Percentiles rank a stretch among this genome's conserved stretches.
These are phyloP conservation scores for Trametes versicolor DNA, from an alignment of 1,284 basidiomycete species.

Conservation along the genomic window DNA sequence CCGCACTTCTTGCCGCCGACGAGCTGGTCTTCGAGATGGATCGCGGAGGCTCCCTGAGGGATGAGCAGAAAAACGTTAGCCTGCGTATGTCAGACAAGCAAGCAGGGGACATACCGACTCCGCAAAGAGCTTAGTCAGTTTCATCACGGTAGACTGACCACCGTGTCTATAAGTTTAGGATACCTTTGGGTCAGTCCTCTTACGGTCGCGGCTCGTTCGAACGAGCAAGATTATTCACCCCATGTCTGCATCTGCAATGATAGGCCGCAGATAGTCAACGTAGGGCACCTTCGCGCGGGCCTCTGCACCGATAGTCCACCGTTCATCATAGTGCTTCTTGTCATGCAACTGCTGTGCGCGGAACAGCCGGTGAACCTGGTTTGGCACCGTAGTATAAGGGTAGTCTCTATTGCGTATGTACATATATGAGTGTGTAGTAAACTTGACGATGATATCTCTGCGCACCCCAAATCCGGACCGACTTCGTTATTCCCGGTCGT, in stretches of 20 bases:
- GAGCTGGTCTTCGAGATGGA: slow-evolving; percentile 93
- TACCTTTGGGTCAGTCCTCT: slow-evolving; percentile 23
- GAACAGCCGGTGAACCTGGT: slow-evolving; percentile 89
- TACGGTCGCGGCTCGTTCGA: neutral
- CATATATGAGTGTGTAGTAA: neutral
- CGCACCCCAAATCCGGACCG: slow-evolving; percentile 95
- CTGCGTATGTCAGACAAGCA: neutral
- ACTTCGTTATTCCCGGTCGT: slow-evolving; percentile 96
- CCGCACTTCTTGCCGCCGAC: slow-evolving; percentile 96
- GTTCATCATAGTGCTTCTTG: slow-evolving; percentile 88
- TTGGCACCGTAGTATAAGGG: slow-evolving; percentile 94
- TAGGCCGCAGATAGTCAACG: slow-evolving; percentile 91
- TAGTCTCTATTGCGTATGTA: slow-evolving; percentile 69
- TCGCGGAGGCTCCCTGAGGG: slow-evolving; percentile 80
- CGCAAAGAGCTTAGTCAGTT: slow-evolving; percentile 92
- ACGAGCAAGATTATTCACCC: slow-evolving; percentile 64
- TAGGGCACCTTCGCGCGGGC: slow-evolving; percentile 76
- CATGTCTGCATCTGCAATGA: slow-evolving; percentile 95
- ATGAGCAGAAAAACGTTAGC: neutral
- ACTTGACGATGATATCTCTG: neutral
- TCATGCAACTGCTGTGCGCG: slow-evolving; percentile 89
- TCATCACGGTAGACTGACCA: slow-evolving; percentile 96
- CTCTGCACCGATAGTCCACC: slow-evolving; percentile 72
- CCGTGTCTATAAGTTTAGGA: slow-evolving; percentile 69
- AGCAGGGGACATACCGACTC: slow-evolving; percentile 84